Evolutionary conservation across 768 basidiomycete genomes (phyloP), one percentile per base, ranked within the genome.

Genomic region (Suillus ampliporus): DNA sequence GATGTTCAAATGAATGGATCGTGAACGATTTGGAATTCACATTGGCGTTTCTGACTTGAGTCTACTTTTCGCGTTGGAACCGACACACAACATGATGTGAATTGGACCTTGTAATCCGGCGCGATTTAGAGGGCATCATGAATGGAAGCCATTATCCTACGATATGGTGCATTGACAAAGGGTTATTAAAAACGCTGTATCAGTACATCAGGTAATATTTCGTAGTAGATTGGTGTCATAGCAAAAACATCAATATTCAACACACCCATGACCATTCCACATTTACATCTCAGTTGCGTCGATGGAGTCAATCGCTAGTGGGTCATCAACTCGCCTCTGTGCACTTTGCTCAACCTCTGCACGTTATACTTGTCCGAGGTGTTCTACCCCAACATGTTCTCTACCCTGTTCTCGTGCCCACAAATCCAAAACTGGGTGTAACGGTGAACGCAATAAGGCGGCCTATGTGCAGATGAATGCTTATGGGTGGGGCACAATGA

Each of bases 401-500:
- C 74, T 87, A 4, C 71, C 79, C 1, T 95, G 93, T 70, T 88
- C 91, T 9, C 76, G 75, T 8, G 68, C 77, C n/a, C 93, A 95
- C 79, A 95, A 94, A 73, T 66, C 78, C 13, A 64, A 73, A 17
- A 81, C 79, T 17, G 81, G 82, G 15, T 95, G 93, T 71, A 83
- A 85, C 0, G 94, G 93, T 13, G 79, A 86, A 63, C 88, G 93
- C 60, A 83, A 95, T 77, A 89, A 88, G 69, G 86, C 80, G 0
- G 83, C 82, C 3, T 93, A 88, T 71, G 86, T 95, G 17, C 85
- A 90, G 14, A 89, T 95, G 87, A 94, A 92, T 68, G 72, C 86
- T 67, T 97, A 94, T 70, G 84, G 86, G 5, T 94, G 91, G 86
- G 92, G 93, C 10, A 83, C 85, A 31, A 89, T 97, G 88, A 91